A percentile compares a stretch with the other conserved stretches of the same genome.
These are phyloP conservation scores for Astraeus odoratus DNA, from an alignment of 768 basidiomycete genomes.

Conservation along the genomic window DNA sequence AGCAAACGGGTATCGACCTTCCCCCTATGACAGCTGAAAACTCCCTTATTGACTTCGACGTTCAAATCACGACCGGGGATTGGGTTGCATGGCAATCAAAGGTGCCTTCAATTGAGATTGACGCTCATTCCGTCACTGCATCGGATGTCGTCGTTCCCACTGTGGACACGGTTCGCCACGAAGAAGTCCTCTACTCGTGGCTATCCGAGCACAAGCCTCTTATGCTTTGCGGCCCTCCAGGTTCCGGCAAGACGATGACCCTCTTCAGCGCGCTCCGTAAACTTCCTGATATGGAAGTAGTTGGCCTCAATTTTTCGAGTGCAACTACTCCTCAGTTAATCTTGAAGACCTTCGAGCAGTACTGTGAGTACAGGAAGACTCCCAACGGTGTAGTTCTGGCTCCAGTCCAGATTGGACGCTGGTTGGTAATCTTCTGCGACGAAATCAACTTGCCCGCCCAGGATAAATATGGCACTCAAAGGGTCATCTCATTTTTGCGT, in stretches of 20 bases:
- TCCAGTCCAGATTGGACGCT: constrained; percentile 90
- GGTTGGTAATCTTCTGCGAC: constrained; percentile 99
- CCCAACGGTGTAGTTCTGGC: constrained; percentile 96
- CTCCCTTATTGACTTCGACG: constrained; percentile 93
- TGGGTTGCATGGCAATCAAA: constrained; percentile 91
- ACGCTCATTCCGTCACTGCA: constrained; percentile 92
- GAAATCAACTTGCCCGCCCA: constrained; percentile 97
- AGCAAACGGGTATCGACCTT: constrained; percentile 84
- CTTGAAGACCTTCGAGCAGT: constrained; percentile 98
- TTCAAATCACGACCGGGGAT: constrained; percentile 76
- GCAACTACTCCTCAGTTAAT: constrained; percentile 98
- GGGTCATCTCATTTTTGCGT: constrained; percentile 96
- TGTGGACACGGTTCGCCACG: constrained; percentile 96
- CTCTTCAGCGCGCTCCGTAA: constrained; percentile 96
- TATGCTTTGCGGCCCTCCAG: constrained; percentile 98
- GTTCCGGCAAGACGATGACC: constrained; percentile 99
- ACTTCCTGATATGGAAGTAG: constrained; percentile 97
- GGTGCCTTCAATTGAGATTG: constrained; percentile 94
- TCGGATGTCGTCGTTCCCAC: constrained; percentile 97
- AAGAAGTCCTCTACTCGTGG: constrained; percentile 98
- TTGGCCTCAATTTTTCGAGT: constrained; percentile 98
- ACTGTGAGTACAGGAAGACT: constrained; percentile 98
- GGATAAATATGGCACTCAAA: constrained; percentile 97
- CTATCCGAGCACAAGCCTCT: constrained; percentile 97
- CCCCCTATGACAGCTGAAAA: constrained; percentile 68